Evolutionary conservation across 2,329 filamentous ascomycete species (phyloP), one percentile per base, ranked within the genome.

Genomic region (Orbilia brochopaga): DNA sequence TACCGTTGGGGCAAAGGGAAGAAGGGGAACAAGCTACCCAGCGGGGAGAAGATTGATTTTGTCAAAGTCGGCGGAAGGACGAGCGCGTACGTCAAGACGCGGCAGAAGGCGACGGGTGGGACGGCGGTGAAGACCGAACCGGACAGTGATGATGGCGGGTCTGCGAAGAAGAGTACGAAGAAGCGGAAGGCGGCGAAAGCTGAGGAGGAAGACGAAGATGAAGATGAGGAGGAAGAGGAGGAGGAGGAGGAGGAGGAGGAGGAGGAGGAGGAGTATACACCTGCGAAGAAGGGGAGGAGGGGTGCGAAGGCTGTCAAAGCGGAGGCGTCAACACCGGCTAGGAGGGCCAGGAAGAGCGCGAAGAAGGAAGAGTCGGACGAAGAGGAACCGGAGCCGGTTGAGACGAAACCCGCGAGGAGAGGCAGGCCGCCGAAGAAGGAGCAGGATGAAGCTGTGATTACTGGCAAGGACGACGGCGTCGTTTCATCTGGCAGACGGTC

Each of bases 51-150:
- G 79, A 88, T 97, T 51, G 87, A 87, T 0, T 94, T 93, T 77
- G 80, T 97, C 54, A 97, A 89, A 0, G 93, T 97, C 0, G 93
- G 93, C 0, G 92, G 93, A 1, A 83, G 94, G 51, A 97, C 94
- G 2, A 96, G 91, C 77, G 96, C 92, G 53, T 89, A 93, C 58
- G 91, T 95, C 0, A 92, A 92, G 0, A 86, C 83, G 11, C 81
- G 94, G 27, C 94, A 97, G 81, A 96, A 92, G 82, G 96, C 96
- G 82, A 87, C 85, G 1, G 85, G 83, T 1, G 66, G 54, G 13
- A 70, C 59, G 8, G 81, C 83, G 32, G 84, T 86, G 15, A 82
- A 69, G 58, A 76, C 56, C 53, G 78, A 77, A 58, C 76, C 74
- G 61, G 78, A 65, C 40, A 74, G 59, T 67, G 77, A 75, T 2